Conservation (phyloP, 768 basidiomycete genomes). For the Russula sp. region DNA sequence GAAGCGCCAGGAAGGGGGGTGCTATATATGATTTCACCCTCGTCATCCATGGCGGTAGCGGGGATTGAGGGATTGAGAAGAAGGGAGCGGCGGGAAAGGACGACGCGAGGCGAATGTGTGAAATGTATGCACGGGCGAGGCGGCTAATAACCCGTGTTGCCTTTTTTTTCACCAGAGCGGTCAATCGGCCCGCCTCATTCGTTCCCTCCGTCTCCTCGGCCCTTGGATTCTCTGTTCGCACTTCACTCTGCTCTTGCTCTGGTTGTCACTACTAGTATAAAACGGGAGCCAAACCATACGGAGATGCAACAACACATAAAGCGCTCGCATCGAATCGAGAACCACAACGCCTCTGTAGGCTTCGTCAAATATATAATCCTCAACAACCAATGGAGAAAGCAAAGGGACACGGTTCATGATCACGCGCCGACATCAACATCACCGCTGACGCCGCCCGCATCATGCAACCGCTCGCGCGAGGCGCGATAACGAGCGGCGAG, state of each 20-base stretch:
- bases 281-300: too few relatives aligned
- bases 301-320: too few relatives aligned
- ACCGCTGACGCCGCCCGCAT: background rate
- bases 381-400: background rate
- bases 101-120: too few relatives aligned
- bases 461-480: constrained; percentile 11
- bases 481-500: constrained; percentile 19
- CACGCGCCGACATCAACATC: background rate
- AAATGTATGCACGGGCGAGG: background rate
- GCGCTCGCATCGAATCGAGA: too few relatives aligned
- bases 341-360: too few relatives aligned
- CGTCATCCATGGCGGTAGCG: constrained; percentile 14
- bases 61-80: background rate
- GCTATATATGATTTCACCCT: constrained; percentile 18
- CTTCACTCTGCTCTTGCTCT: background rate
- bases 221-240: background rate
- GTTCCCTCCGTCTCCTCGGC: background rate
- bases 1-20: constrained; percentile 16
- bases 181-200: background rate
- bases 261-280: too few relatives aligned
- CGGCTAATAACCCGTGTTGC: too few relatives aligned
- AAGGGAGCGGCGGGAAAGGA: background rate
- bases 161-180: background rate
- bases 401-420: background rate
- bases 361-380: background rate